phyloP scores from a whole-genome alignment of 305 asterid species.

The Fraxinus platypoda region DNA sequence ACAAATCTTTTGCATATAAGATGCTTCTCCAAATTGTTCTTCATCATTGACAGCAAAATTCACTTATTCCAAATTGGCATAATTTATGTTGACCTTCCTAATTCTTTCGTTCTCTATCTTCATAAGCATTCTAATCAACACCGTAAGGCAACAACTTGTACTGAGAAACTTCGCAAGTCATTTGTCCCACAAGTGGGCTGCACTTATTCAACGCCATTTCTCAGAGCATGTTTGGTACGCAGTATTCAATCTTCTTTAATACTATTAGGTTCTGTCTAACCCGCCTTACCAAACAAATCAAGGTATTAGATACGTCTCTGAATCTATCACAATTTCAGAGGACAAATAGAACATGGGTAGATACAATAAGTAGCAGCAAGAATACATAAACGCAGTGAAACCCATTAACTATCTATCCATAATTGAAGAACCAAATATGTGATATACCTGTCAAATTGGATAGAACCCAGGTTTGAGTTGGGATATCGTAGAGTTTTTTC shows the following conservation, averaged over 20 bases:
- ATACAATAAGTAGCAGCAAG: conserved; percentile 7
- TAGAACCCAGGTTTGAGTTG: conserved; percentile 94
- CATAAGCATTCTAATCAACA: not conserved
- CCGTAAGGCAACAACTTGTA: not conserved
- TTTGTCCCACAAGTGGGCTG: not conserved
- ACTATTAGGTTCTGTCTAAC: not conserved
- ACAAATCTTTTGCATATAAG: not conserved
- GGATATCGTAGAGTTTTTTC: conserved; percentile 82
- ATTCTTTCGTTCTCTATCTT: not conserved
- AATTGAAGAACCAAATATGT: not conserved
- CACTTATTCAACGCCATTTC: not conserved
- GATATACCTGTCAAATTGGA: conserved; percentile 72
- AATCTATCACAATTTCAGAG: conserved; percentile 6
- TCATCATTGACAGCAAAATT: not conserved
- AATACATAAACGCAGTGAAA: not conserved
- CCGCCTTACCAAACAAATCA: conserved; percentile 4
- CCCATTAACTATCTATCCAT: not conserved
- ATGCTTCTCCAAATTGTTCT: not conserved
- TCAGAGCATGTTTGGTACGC: not conserved
- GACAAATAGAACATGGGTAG: not conserved
- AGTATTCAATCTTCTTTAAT: not conserved
- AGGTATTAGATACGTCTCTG: conserved; percentile 6
- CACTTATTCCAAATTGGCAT: not conserved
- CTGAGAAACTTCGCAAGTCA: not conserved
- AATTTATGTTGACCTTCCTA: not conserved